Base-by-base conservation (phyloP, 768 basidiomycete genomes). In the Leccinellum albellum region DNA sequence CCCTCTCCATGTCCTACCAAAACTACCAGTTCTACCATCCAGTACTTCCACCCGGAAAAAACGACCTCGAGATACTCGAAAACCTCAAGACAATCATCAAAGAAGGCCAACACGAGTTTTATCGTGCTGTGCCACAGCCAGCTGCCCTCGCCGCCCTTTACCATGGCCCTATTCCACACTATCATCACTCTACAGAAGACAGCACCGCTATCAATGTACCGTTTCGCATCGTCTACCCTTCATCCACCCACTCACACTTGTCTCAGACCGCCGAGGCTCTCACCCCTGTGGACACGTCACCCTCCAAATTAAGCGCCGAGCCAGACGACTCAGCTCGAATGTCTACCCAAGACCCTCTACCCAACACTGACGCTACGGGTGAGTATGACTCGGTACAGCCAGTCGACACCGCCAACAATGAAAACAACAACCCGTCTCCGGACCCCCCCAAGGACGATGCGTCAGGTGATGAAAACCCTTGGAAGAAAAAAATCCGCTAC, bases 41-140 rank as follows among this genome's bases (percentile, higher is more conserved):
- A 58, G 63, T 64, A n/a, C 65, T 79, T 0, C 79, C 82, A 3
- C 77, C 81, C 21, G 87, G 85, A 8, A 77, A 82, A 64, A 79
- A 76, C 66, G 89, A 90, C 73, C 79, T 91, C 59, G 86, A 89
- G 68, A 79, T 85, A 31, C 79, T 91, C 57, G 83, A 90, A 72
- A 83, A 83, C 55, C 83, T 91, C 70, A 91, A 91, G 70, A 75
- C 82, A 23, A 74, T 81, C 54, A 91, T 91, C 71, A 86, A 84
- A 66, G 78, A 76, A 31, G 82, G 82, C 50, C 88, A 91, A 66
- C 89, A 91, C 70, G 82, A 87, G 54, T 76, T 84, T 62, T 91
- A 82, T 69, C 80, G 82, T 23, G 81, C 88, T 28, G 67, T 81
- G 47, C 87, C 89, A 24, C 79, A 84, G 57, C 89, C 88, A 28